These are phyloP conservation scores for Pythium myriotylum DNA, from an alignment of 352 stramenopile species.

Conservation along the genomic window DNA sequence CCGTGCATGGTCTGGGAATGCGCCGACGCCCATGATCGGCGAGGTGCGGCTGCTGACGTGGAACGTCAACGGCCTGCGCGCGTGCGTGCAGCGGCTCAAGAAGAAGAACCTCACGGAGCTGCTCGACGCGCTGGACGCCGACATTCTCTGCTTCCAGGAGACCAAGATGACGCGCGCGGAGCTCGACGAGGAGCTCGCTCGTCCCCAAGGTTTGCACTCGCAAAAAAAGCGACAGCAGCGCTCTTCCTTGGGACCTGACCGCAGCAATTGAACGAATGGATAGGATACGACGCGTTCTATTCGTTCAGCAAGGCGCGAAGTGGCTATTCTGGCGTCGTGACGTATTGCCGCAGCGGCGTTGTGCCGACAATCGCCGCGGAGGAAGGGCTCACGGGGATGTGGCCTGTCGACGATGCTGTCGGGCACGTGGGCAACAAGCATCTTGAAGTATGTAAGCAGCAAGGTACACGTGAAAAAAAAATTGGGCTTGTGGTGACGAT, in stretches of 20 bases:
- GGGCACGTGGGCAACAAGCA: conserved; percentile 55
- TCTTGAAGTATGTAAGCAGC: conserved; percentile 33
- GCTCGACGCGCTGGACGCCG: conserved; percentile 56
- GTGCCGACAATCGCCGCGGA: conserved; percentile 64
- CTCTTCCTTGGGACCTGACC: too few species aligned
- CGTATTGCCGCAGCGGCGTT: conserved; percentile 51
- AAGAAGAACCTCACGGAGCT: conserved; percentile 49
- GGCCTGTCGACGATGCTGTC: conserved; percentile 58
- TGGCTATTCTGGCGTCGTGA: conserved; percentile 83
- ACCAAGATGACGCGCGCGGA: conserved; percentile 86
- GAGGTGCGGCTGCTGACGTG: conserved; percentile 69
- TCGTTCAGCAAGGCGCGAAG: conserved; percentile 68
- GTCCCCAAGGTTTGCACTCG: conserved; percentile 42
- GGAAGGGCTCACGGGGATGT: conserved; percentile 69
- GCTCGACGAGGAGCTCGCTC: conserved; percentile 75
- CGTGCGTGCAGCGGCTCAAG: conserved; percentile 64
- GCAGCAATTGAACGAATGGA: too few species aligned
- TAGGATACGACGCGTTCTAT: conserved; percentile 84
- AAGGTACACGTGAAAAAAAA: too few species aligned
- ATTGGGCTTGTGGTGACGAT: too few species aligned
- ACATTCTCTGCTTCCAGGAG: conserved; percentile 86
- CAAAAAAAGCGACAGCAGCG: too few species aligned
- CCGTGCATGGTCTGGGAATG: too few species aligned
- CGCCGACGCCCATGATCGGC: conserved; percentile 6
- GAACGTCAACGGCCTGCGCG: conserved; percentile 87